Evolutionary conservation across 257 asterid species (phyloP).

Genomic region (Solanum pimpinellifolium): DNA sequence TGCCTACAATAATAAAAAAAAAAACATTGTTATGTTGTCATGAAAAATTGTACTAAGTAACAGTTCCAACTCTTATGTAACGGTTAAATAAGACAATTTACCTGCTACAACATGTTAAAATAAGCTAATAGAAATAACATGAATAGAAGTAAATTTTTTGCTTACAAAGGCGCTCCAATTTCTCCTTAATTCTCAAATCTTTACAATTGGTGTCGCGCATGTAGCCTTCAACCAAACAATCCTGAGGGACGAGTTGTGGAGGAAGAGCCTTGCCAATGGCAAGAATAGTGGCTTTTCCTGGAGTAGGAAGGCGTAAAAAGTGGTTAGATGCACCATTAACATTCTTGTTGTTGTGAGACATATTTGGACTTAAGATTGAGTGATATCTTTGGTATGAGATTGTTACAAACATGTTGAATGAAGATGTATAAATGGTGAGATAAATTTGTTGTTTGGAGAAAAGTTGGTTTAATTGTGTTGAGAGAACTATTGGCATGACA

Average conservation of each 20-base stretch:
- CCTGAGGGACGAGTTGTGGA: slow-evolving; percentile 74
- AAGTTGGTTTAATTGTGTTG: background rate
- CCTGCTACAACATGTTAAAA: background rate
- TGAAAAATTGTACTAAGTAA: no score
- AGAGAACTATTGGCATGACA: background rate
- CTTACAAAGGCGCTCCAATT: slow-evolving; percentile 73
- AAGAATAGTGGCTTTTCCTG: slow-evolving; percentile 73
- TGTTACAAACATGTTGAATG: background rate
- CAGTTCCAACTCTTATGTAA: no score
- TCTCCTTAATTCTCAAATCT: slow-evolving; percentile 64
- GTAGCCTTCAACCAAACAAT: slow-evolving; percentile 74
- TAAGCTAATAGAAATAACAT: background rate
- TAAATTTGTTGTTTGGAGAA: background rate
- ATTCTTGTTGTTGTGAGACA: slow-evolving; percentile 33
- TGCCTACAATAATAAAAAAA: slow-evolving; percentile 26
- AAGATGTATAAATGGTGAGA: background rate
- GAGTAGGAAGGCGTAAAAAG: slow-evolving; percentile 28
- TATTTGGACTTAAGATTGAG: background rate
- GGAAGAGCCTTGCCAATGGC: slow-evolving; percentile 88
- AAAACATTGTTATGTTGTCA: no score
- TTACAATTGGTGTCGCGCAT: slow-evolving; percentile 72
- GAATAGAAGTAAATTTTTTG: background rate
- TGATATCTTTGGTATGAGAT: slow-evolving; percentile 15
- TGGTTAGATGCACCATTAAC: background rate
- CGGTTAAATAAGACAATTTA: background rate